A percentile compares a stretch with the other conserved stretches of the same genome.
Conservation (phyloP, 2,329 filamentous ascomycete species). For the Chrysoporthe austroafricana region DNA sequence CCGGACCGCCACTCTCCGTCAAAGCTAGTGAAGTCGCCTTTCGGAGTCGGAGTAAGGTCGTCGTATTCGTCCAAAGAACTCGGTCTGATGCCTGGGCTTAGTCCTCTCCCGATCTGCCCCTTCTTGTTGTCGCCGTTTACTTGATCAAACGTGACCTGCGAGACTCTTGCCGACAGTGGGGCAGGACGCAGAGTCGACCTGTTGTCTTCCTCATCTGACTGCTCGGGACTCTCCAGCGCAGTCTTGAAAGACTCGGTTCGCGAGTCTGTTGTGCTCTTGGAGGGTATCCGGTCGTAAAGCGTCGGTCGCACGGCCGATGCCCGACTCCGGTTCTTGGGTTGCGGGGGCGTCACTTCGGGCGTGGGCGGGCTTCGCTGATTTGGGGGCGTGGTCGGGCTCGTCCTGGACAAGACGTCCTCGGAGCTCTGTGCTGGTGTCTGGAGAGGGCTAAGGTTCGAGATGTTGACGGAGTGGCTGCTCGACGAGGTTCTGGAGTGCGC, state of each 20-base stretch:
- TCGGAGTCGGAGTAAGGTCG: conserved; percentile 47
- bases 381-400: conserved; percentile 62
- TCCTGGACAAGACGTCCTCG: conserved; percentile 43
- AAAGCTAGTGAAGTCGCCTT: conserved; percentile 56
- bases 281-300: conserved; percentile 52
- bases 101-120: conserved; percentile 43
- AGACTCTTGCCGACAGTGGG: conserved; percentile 46
- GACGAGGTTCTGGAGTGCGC: conserved; percentile 63
- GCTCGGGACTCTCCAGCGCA: conserved; percentile 66
- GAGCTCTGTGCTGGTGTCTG: conserved; percentile 45
- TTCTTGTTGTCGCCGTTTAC: conserved; percentile 38
- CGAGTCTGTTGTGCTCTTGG: conserved; percentile 62
- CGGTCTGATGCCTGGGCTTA: conserved; percentile 50
- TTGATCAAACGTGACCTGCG: conserved; percentile 50
- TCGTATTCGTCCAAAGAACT: conserved; percentile 45
- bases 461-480: conserved; percentile 49
- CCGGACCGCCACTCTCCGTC: conserved; percentile 62
- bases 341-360: conserved; percentile 75
- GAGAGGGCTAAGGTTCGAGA: conserved; percentile 46
- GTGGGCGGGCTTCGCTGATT: conserved; percentile 72
- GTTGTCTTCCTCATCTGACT: conserved; percentile 63
- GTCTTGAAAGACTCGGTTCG: conserved; percentile 73
- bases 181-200: conserved; percentile 46
- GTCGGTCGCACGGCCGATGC: conserved; percentile 51
- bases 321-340: conserved; percentile 43